Base-by-base conservation (phyloP, 352 stramenopile species). In the Saprolegnia diclina region DNA sequence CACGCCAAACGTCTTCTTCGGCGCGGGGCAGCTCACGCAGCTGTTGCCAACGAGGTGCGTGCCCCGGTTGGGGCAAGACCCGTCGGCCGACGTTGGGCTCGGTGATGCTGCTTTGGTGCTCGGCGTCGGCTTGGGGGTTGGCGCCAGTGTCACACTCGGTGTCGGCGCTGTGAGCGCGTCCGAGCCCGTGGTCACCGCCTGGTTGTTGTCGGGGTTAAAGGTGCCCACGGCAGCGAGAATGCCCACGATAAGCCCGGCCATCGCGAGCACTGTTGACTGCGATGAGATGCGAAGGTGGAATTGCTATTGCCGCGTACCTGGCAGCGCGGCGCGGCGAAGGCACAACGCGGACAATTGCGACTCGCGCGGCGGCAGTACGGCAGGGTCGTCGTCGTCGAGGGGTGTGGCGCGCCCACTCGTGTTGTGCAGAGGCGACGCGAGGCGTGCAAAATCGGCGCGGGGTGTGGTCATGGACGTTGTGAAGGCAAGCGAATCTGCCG, bases 1-100 rank as follows among this genome's bases (percentile, higher is more conserved):
- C 19, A 69, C 46, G 53, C 45, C n/a, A 46, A 69, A 69, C 37
- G 53, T 63, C 21, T 69, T 69, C n/a, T 59, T 63, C 0, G 50
- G 48, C 44, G 46, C 5, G 1, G 63, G 63, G 42, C 63, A 69
- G 18, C 11, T 45, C 35, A n/a, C 18, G 32, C 63, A 69, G n/a
- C 29, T 61, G 29, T 32, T 63, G 4, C 42, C n/a, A 10, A 21
- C 7, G 38, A 69, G 26, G 37, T 53, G 61, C 53, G 50, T 69
- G n/a, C 57, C 19, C 38, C 63, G 42, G 32, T 24, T 16, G 16
- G 22, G 10, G 53, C 29, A 61, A 11, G n/a, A 4, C 11, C 24
- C 52, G 9, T 59, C 19, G 24, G 52, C 24, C 11, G n/a, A 18
- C 16, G 24, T 59, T 3, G 52, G 52, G 11, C 11, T 35, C 52